Base-by-base conservation (phyloP, 305 asterid genomes). In the Nicotiana rustica region DNA sequence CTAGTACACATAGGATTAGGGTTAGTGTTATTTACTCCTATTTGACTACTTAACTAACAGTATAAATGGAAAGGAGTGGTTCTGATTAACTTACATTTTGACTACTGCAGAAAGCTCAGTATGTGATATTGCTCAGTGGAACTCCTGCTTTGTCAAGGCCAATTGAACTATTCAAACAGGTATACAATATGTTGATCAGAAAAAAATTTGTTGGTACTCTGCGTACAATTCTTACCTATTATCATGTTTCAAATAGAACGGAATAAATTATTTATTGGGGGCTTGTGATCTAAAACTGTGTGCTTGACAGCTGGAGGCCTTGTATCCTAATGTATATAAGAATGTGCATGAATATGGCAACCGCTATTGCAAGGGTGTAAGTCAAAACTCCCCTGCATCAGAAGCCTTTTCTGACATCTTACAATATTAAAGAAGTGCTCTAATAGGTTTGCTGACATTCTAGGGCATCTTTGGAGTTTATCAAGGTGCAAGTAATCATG, bases 291-390 rank as follows among this genome's bases (percentile, higher is more conserved):
- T 71, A 35, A 70, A 56, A 69, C 35, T 83, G 41, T 85, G 83
- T 86, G 78, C 66, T 85, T 78, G 86, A 80, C 94, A 96, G 99
- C 91, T 96, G 89, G 98, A 93, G 88, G 98, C 99, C 44, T 87
- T 96, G 90, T 90, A 91, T 85, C 99, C 98, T 81, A 90, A 87
- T 84, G 99, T 91, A 41, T 97, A 92, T 88, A 97, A 88, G 85
- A 97, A 87, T 79, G 93, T 97, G 77, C 97, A 91, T 49, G 98
- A 97, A 66, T 97, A 93, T 86, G 98, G 99, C 38, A 91, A 81
- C 85, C 98, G 99, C 35, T 97, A 97, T 84, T 97, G 99, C 98
- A 92, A 92, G 95, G 98, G 98, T 75, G 99, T 96, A 96, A 92
- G 99, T 93, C 84, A 36, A 57, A 56, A 77, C 33, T 77, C 52